These are phyloP conservation scores for Xylaria bambusicola DNA, from an alignment of 495 filamentous ascomycete genomes.

Conservation along the genomic window DNA sequence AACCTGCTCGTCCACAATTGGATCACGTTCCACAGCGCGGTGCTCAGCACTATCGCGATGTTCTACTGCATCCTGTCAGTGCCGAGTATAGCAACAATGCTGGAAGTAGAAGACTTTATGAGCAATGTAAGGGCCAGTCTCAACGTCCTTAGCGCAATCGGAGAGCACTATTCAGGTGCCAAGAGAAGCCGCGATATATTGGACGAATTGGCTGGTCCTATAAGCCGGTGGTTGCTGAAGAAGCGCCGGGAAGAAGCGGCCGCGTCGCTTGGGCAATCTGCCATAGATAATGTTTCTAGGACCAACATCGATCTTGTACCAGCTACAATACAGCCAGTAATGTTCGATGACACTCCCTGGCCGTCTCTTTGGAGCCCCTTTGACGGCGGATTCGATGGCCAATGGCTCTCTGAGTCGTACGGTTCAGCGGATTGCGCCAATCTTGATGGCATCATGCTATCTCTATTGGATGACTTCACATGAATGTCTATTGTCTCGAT, in stretches of 20 bases:
- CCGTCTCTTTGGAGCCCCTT: conserved; percentile 6
- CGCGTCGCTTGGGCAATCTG: not conserved
- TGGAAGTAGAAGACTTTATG: conserved; percentile 44
- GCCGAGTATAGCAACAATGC: conserved; percentile 34
- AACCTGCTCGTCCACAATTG: conserved; percentile 43
- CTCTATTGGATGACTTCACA: conserved; percentile 15
- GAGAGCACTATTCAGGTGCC: conserved; percentile 50
- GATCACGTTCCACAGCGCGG: conserved; percentile 44
- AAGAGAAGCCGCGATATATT: conserved; percentile 47
- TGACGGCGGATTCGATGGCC: conserved; percentile 8
- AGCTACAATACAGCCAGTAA: not conserved
- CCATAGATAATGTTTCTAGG: not conserved
- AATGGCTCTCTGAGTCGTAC: conserved; percentile 6
- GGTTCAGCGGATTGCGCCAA: conserved; percentile 11
- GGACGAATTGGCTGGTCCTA: conserved; percentile 42
- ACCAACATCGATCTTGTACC: not conserved
- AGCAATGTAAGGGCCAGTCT: conserved; percentile 39
- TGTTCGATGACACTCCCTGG: not conserved
- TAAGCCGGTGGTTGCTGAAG: conserved; percentile 41
- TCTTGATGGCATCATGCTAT: conserved; percentile 12
- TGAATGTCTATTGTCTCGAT: not conserved
- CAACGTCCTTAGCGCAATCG: conserved; percentile 49
- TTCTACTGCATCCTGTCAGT: conserved; percentile 46
- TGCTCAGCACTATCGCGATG: conserved; percentile 45
- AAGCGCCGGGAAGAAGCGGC: conserved; percentile 2